phyloP scores from a whole-genome alignment of 495 filamentous ascomycete species.

The Paragyromitra xinjiangensis region DNA sequence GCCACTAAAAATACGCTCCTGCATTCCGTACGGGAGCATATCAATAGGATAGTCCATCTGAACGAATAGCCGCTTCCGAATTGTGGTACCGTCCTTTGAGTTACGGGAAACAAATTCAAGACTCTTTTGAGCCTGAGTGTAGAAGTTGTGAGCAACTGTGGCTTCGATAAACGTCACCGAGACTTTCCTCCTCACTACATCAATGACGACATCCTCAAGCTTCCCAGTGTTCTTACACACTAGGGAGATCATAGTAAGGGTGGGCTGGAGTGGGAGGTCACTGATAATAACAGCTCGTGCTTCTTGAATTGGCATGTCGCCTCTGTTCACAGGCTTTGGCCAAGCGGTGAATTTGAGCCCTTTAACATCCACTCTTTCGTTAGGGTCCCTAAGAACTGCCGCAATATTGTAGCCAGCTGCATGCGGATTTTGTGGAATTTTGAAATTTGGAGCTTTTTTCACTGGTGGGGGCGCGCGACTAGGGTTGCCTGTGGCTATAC shows the following conservation, averaged over 20 bases:
- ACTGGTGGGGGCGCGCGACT: not conserved
- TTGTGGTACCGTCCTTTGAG: not conserved
- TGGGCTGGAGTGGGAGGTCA: not conserved
- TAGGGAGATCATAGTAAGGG: conserved; percentile 6
- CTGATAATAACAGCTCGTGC: conserved; percentile 7
- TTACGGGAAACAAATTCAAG: not conserved
- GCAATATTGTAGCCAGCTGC: conserved; percentile 2
- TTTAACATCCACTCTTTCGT: conserved; percentile 9
- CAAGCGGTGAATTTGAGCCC: conserved; percentile 17
- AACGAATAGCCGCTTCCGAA: not conserved
- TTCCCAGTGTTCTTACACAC: conserved; percentile 21
- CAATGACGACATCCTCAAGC: conserved; percentile 15
- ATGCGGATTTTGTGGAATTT: conserved; percentile 8
- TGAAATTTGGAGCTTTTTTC: not conserved
- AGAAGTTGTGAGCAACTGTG: conserved; percentile 5
- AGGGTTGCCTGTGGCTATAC: not conserved
- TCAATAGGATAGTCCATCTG: conserved; percentile 19
- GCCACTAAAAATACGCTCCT: not conserved
- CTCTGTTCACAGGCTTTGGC: conserved; percentile 19
- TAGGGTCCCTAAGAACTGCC: not conserved
- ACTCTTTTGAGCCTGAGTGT: not conserved
- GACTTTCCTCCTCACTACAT: not conserved
- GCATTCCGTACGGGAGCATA: not conserved
- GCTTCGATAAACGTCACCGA: conserved; percentile 21
- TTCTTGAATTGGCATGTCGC: conserved; percentile 10